Evolutionary conservation across 2,329 filamentous ascomycete species (phyloP).

Genomic region (Rugonectria rugulosa): DNA sequence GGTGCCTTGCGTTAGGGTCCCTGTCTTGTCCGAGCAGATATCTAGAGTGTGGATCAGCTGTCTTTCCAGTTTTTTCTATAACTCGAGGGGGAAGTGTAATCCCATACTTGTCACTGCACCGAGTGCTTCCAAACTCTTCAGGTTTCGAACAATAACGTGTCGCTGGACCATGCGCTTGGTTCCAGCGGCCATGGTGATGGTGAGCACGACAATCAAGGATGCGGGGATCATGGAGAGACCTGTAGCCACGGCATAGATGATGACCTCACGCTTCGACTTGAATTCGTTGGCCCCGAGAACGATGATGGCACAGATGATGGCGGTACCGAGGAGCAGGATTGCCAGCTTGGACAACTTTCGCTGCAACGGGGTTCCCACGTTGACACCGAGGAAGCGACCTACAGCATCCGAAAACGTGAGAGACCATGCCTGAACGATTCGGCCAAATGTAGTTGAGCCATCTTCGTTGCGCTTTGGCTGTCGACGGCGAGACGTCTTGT

Average conservation of each 20-base stretch:
- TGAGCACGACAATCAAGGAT: conserved; percentile 60
- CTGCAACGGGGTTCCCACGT: conserved; percentile 74
- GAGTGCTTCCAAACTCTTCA: conserved; percentile 63
- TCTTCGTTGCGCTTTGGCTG: conserved; percentile 55
- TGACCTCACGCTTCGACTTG: conserved; percentile 62
- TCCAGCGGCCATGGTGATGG: conserved; percentile 65
- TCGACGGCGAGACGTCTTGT: conserved; percentile 45
- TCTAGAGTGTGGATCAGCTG: conserved; percentile 41
- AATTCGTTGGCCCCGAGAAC: conserved; percentile 71
- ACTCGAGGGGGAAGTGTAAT: background rate
- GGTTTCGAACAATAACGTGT: conserved; percentile 61
- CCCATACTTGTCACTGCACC: conserved; percentile 58
- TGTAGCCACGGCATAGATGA: conserved; percentile 60
- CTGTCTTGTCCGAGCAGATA: conserved; percentile 66
- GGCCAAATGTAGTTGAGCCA: conserved; percentile 41
- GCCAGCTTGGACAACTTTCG: conserved; percentile 73
- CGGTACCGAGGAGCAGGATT: conserved; percentile 70
- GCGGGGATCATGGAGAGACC: conserved; percentile 60
- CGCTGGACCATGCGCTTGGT: conserved; percentile 61
- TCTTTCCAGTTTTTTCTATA: conserved; percentile 26
- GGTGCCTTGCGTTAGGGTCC: conserved; percentile 60
- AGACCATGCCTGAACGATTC: conserved; percentile 47
- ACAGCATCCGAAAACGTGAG: conserved; percentile 60
- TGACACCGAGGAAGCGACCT: conserved; percentile 71
- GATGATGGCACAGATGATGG: conserved; percentile 73